Percentiles rank a stretch among this genome's conserved stretches.
phyloP scores from a whole-genome alignment of 2,329 filamentous ascomycete species.

The Aspergillus novofumigatus region DNA sequence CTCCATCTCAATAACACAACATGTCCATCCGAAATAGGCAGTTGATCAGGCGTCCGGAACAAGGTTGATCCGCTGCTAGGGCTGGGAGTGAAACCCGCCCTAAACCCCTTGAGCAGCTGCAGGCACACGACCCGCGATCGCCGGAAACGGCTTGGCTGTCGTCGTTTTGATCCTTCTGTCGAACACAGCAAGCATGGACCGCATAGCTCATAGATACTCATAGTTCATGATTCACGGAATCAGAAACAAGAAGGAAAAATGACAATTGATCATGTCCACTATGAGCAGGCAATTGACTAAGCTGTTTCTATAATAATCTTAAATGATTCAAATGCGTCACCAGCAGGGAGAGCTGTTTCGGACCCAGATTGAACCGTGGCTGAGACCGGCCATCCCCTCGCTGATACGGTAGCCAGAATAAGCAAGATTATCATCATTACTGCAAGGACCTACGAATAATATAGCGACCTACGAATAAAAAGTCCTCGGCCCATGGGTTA shows the following conservation, averaged over 20 bases:
- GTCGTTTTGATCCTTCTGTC: not conserved
- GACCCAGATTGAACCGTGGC: not conserved
- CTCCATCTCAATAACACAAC: too few relatives aligned
- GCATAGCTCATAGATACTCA: not conserved
- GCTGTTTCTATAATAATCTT: not conserved
- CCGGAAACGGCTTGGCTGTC: slow-evolving; percentile 9
- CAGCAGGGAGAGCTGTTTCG: not conserved
- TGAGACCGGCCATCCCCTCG: not conserved
- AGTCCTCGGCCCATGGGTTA: not conserved
- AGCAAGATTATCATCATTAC: not conserved
- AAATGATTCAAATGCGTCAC: not conserved
- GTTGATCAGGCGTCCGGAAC: not conserved
- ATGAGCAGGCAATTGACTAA: not conserved
- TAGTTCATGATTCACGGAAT: not conserved
- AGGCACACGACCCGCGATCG: slow-evolving; percentile 7
- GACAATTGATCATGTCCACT: not conserved
- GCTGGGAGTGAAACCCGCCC: not conserved
- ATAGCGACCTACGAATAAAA: not conserved
- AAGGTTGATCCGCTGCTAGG: not conserved
- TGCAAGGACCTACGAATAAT: not conserved
- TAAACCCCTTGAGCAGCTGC: slow-evolving; percentile 2
- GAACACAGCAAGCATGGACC: not conserved
- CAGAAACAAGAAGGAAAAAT: not conserved
- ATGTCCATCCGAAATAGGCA: not conserved
- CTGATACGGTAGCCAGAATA: not conserved